A percentile compares a stretch with the other conserved stretches of the same genome.
Conservation (phyloP, 805 yeast genomes). For the Kodamaea kaohsiungensis region DNA sequence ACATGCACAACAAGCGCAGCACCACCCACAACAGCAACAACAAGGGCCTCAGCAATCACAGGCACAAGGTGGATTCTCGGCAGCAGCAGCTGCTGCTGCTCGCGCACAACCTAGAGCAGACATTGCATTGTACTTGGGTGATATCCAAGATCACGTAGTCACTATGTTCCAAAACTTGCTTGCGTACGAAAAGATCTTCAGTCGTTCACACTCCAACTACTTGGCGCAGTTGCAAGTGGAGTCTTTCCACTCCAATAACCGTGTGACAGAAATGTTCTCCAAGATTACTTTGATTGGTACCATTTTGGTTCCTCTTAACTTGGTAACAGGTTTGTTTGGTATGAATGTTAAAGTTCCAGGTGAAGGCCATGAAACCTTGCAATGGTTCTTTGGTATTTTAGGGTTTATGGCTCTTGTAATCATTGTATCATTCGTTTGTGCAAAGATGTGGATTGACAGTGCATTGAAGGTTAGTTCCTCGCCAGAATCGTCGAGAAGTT, state of each 20-base stretch:
- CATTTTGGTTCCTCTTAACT: slow-evolving; percentile 28
- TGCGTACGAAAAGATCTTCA: slow-evolving; percentile 30
- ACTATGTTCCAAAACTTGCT: slow-evolving; percentile 32
- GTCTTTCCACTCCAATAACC: slow-evolving; percentile 27
- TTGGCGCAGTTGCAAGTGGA: slow-evolving; percentile 34
- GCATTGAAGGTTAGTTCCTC: slow-evolving; percentile 10
- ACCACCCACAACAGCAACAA: neutral
- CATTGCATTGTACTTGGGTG: slow-evolving; percentile 31
- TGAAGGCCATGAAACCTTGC: slow-evolving; percentile 7
- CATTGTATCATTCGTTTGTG: slow-evolving; percentile 24
- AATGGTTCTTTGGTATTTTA: slow-evolving; percentile 25
- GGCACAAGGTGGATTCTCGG: slow-evolving; percentile 2
- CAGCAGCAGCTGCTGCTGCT: slow-evolving; percentile 8
- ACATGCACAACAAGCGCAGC: neutral
- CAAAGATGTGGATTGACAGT: slow-evolving; percentile 23
- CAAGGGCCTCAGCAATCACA: slow-evolving; percentile 2
- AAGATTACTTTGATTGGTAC: slow-evolving; percentile 32
- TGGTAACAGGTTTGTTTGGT: slow-evolving; percentile 29
- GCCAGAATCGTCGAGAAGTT: slow-evolving; percentile 15
- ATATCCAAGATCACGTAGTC: slow-evolving; percentile 33
- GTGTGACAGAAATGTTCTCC: slow-evolving; percentile 26
- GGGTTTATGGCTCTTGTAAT: slow-evolving; percentile 26
- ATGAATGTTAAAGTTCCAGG: slow-evolving; percentile 32
- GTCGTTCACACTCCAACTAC: slow-evolving; percentile 29
- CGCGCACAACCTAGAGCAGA: slow-evolving; percentile 32